phyloP scores from a whole-genome alignment of 2,329 filamentous ascomycete genomes.

The Aureobasidium lini region DNA sequence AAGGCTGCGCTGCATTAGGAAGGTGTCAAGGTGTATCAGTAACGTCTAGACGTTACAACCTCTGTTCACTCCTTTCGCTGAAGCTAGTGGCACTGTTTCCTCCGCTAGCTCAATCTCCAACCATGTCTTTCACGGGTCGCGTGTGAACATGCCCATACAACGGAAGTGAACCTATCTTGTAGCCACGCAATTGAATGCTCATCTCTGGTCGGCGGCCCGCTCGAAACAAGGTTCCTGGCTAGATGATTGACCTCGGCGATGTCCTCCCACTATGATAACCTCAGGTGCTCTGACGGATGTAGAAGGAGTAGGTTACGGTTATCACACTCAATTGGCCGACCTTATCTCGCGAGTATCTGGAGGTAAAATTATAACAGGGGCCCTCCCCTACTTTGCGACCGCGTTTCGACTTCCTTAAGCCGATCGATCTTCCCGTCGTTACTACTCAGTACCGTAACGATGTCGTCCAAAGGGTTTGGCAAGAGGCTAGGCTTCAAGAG shows the following conservation, averaged over 20 bases:
- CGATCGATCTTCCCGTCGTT: neutral
- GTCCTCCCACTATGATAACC: neutral
- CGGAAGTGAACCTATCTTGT: neutral
- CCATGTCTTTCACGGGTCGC: neutral
- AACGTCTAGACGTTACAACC: neutral
- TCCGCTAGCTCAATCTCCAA: neutral
- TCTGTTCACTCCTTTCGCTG: neutral
- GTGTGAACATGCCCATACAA: neutral
- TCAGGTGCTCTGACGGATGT: neutral
- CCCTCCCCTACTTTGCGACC: neutral
- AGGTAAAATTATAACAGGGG: constrained; percentile 1
- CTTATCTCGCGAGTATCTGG: neutral
- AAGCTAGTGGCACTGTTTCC: neutral
- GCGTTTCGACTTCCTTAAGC: neutral
- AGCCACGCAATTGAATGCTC: neutral
- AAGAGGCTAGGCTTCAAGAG: constrained; percentile 21
- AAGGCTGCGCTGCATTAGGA: neutral
- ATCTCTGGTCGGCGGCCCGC: neutral
- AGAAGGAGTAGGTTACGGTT: neutral
- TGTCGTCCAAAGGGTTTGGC: constrained; percentile 14
- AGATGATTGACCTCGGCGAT: neutral
- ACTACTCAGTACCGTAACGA: neutral
- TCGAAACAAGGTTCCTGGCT: neutral
- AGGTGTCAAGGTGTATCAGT: neutral
- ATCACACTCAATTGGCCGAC: neutral